Evolutionary conservation across 208 protist species (phyloP), one percentile per base, ranked within the genome.

Genomic region (Trypanosomatidae sp.): DNA sequence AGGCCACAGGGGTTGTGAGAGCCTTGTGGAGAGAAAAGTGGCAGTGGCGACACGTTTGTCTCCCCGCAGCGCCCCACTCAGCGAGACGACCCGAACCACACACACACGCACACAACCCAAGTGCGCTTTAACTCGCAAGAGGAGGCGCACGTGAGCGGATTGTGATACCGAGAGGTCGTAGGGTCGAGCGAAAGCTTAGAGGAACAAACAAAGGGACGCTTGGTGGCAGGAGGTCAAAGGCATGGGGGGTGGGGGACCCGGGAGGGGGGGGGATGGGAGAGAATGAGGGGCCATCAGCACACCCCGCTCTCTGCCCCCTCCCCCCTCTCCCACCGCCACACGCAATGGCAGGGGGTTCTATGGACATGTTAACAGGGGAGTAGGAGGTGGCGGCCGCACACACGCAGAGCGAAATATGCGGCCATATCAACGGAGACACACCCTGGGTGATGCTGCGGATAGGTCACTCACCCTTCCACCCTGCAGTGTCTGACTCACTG

Each of bases 321-420:
- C 36, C 36, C 36, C 25, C 52, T 56, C 17, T 22, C 47, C 19
- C 52, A 56, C 22, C 3, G 6, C 19, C 22, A 56, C 33, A 43
- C 33, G 9, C 58, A 62, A 17, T 13, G 13, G 28, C 3, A 17
- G 7, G 58, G 30, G 15, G 36, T 47, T 47, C 60, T 65, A 65
- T 65, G 46, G 41, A 65, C 60, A 65, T n/a, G 30, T 65, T 19
- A 65, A 65, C 60, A 19, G 60, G 39, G 39, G 36, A 22, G 22
- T 9, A 65, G 39, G 22, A 3, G 39, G 39, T 2, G 60, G 19
- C 17, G 36, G n/a, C 17, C 22, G 36, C 36, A 43, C 17, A 64
- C 33, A 39, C 33, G 58, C 33, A 9, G 33, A 2, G 33, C 4
- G 28, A 33, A 33, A 17, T 6, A 33, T 10, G 53, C 25, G 2